Base-by-base conservation (phyloP, 176 grass and related monocot genomes). In the Cenchrus fungigraminus region DNA sequence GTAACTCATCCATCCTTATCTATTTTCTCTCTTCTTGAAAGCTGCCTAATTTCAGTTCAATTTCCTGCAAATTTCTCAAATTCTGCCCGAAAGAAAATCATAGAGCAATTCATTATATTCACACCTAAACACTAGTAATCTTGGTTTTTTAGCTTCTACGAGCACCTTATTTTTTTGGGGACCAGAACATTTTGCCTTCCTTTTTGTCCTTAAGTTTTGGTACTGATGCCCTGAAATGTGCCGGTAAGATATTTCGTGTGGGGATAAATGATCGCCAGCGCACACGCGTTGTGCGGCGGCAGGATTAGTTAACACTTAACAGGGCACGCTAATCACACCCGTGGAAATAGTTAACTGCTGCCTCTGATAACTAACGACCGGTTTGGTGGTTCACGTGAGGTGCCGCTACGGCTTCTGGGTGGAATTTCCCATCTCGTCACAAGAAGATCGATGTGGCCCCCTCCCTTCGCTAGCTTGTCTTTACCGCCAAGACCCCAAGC, bases 181-280 rank as follows among this genome's bases (percentile, higher is more conserved):
- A 22, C 62, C 9, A 40, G 52, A 68, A 69, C 37, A 32, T 67
- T 40, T 61, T 55, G 2, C 37, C 37, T 43, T 34, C 1, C 17
- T 46, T 46, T 55, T 10, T 45, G 54, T 43, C 66, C 68, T 12
- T 62, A 50, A 19, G 7, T 62, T 68, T 64, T 37, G 22, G 79
- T 57, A 79, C 84, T 58, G 45, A 57, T 77, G 79, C 32, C 63
- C 16, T 28, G 47, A 29, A 72, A 71, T 61, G 37, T 82, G 49
- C 45, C 56, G 50, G 73, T 73, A 58, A 79, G 84, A 90, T 83
- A 61, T 87, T 74, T 60, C 80, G 79, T 79, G 74, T 22, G 52
- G 74, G 66, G 47, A 34, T 83, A 1, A 46, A 55, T 50, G 45
- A 83, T 62, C 59, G 80, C 79, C 79, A 83, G 60, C 84, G 44